Evolutionary conservation across 495 filamentous ascomycete genomes (phyloP).

Genomic region (Neurospora pannonica): DNA sequence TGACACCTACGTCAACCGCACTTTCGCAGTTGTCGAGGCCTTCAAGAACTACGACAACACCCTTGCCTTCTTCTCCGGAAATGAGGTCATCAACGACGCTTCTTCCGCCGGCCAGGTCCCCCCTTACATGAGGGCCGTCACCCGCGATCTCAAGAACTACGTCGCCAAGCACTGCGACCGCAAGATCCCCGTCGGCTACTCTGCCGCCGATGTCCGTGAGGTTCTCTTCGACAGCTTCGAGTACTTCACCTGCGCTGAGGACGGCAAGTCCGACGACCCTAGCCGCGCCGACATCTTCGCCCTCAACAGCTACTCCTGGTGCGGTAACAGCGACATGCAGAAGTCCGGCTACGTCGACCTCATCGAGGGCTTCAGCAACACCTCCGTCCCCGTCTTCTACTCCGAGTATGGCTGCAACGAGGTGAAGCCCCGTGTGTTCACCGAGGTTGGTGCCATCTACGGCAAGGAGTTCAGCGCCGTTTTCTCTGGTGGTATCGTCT

Average conservation of each 20-base stretch:
- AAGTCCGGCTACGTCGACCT: slow-evolving; percentile 64
- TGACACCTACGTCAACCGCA: slow-evolving; percentile 64
- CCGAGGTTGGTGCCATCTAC: slow-evolving; percentile 75
- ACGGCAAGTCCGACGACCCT: slow-evolving; percentile 50
- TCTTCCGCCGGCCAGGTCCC: slow-evolving; percentile 45
- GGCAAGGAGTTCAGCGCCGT: slow-evolving; percentile 64
- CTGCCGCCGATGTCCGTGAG: slow-evolving; percentile 81
- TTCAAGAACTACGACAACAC: slow-evolving; percentile 92
- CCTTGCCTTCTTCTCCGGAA: slow-evolving; percentile 85
- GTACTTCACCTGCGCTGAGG: slow-evolving; percentile 74
- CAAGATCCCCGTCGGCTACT: slow-evolving; percentile 44
- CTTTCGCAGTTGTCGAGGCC: slow-evolving; percentile 83
- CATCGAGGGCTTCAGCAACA: slow-evolving; percentile 57
- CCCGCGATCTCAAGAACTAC: slow-evolving; percentile 73
- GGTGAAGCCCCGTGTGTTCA: slow-evolving; percentile 67
- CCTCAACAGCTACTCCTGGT: slow-evolving; percentile 95
- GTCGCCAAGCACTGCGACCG: slow-evolving; percentile 42
- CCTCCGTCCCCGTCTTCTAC: slow-evolving; percentile 84
- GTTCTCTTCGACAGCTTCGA: slow-evolving; percentile 70
- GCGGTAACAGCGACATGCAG: slow-evolving; percentile 63
- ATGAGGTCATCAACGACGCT: slow-evolving; percentile 79
- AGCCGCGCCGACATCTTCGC: slow-evolving; percentile 81
- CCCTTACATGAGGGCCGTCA: slow-evolving; percentile 69
- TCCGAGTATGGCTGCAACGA: slow-evolving; percentile 94
- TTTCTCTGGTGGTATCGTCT: slow-evolving; percentile 82